Conservation (phyloP, 1,284 basidiomycete species). For the Tilletia indica region DNA sequence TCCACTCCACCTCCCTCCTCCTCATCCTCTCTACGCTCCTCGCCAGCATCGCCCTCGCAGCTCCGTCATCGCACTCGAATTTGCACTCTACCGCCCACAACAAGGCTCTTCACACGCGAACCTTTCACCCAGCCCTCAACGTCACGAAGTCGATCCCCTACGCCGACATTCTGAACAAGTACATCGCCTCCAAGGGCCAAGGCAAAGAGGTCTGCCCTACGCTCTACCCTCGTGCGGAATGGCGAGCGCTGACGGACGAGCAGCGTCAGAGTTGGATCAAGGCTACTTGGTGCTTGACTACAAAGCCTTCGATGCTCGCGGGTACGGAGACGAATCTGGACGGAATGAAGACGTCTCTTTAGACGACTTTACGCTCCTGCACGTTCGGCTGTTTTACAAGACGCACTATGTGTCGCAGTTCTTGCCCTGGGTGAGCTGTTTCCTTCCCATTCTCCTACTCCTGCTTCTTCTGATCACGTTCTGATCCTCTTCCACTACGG, state of each 20-base stretch:
- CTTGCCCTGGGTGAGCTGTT: not conserved
- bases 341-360: not conserved
- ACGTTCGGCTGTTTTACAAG: not conserved
- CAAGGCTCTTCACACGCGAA: not conserved
- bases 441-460: not conserved
- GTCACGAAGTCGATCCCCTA: not conserved
- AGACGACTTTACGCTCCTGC: not conserved
- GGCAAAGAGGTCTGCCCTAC: not conserved
- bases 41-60: not conserved
- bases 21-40: no score
- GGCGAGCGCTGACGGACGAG: not conserved
- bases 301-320: not conserved
- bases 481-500: not conserved
- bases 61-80: no score
- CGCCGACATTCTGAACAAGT: not conserved
- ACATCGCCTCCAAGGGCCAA: not conserved
- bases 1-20: no score
- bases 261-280: slow-evolving; percentile 8
- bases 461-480: not conserved
- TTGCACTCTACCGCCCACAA: no score
- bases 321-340: slow-evolving; percentile 9
- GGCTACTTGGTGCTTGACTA: not conserved
- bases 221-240: not conserved
- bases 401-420: not conserved
- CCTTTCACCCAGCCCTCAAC: not conserved